Evolutionary conservation across 2,329 filamentous ascomycete species (phyloP), one percentile per base, ranked within the genome.

Genomic region (Dactylellina leptospora): DNA sequence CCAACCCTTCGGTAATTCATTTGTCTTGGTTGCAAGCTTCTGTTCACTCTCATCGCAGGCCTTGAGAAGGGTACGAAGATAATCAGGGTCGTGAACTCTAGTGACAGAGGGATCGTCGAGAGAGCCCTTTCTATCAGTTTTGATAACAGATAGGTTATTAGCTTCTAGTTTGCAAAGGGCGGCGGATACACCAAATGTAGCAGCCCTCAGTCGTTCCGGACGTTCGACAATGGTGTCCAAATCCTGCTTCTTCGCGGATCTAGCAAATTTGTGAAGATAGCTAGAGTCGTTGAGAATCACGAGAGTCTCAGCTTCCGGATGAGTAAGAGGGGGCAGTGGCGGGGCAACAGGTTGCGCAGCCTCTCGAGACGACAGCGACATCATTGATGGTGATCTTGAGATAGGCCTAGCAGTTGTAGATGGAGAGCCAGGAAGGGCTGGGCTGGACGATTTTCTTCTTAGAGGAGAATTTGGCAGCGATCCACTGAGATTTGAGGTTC

Each of bases 251-350:
- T 92, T 89, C 76, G 90, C 88, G 2, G 92, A 92, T 45, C 95
- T 86, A 9, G 93, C 91, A 80, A 88, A 99, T 20, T 92, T 88
- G 81, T 99, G 95, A 22, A 93, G 93, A 79, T 97, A 99, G 80
- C 93, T 96, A 58, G 90, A 88, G 81, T 99, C 95, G 77, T 97
- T 92, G 1, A 99, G 82, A 27, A 99, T 85, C 48, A 97, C 92
- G 3, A 96, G 81, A 0, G 92, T 92, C 71, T 92, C 55, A 18
- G 76, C 76, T 40, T 76, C 74, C 2, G 74, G 68, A 28, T 76
- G 69, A 28, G 76, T 76, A 6, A 74, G 58, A 2, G 68, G 61
- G 27, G 61, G 61, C 8, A 69, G 55, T 11, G 61, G 70, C 13
- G 70, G 62, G n/a, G 70, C 22, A 83, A 2, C 84, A 80, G 55